Evolutionary conservation across 2,329 filamentous ascomycete genomes (phyloP), one percentile per base, ranked within the genome.

Genomic region (Sordariomycetes sp.): DNA sequence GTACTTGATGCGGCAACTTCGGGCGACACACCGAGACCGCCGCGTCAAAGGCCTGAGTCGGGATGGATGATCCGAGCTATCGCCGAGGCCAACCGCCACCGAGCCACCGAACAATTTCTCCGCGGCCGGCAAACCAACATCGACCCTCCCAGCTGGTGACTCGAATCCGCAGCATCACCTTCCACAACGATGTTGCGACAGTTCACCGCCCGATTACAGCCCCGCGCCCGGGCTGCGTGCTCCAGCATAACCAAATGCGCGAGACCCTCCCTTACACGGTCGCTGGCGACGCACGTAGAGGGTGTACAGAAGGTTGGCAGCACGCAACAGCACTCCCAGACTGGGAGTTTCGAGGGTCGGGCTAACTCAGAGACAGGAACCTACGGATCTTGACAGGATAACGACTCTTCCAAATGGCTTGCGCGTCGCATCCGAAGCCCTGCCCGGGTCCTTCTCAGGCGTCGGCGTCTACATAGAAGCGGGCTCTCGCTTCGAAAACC

Each of bases 381-480:
- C 86, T 11, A 80, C 79, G 32, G 86, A 94, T 43, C 75, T 94
- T 48, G 86, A 95, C 57, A 70, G 82, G 45, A 81, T 96, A 49
- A 94, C 88, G 7, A 88, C 81, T 2, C 75, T 98, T 12, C 68
- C 86, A 32, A 98, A 98, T 71, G 92, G 92, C 52, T 66, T 98
- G 44, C 85, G 90, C 38, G 86, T 98, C 39, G 92, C 92, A 17
- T 94, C 90, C 29, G 92, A 98, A 57, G 87, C 88, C 37, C 72
- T 96, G 9, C 88, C 90, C 2, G 92, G 92, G 27, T 88, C 88
- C 46, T 98, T 98, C 58, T 85, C 88, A 4, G 92, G 87, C 33
- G 83, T 98, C 12, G 92, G 92, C 29, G 86, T 96, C 42, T 98
- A 95, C 63, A 77, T 98, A 52, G 88, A 96, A 57, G 87, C 86